Conservation (phyloP, 2,329 filamentous ascomycete genomes). For the Oidium heveae region DNA sequence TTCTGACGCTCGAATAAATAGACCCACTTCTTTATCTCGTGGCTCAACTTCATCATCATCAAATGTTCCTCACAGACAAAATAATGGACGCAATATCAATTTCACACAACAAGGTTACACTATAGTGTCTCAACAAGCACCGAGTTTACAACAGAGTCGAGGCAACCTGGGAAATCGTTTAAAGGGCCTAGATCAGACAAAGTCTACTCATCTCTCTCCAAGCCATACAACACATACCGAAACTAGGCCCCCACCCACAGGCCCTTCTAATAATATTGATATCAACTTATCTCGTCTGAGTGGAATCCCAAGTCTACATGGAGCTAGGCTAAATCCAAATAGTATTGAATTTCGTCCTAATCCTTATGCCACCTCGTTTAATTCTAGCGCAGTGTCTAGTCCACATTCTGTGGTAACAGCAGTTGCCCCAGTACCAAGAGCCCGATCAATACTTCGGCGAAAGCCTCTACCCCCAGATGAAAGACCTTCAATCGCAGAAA, state of each 20-base stretch:
- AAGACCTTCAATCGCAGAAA: slow-evolving; percentile 24
- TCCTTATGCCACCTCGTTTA: slow-evolving; percentile 52
- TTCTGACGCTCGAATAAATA: slow-evolving; percentile 17
- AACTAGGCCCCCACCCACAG: slow-evolving; percentile 45
- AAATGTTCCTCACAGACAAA: slow-evolving; percentile 10
- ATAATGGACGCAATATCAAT: slow-evolving; percentile 13
- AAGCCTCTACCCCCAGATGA: slow-evolving; percentile 39
- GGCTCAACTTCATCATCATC: slow-evolving; percentile 11
- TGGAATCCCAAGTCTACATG: slow-evolving; percentile 24
- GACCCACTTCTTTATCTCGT: slow-evolving; percentile 20
- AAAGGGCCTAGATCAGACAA: slow-evolving; percentile 11
- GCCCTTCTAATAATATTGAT: slow-evolving; percentile 35
- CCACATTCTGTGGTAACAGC: slow-evolving; percentile 28
- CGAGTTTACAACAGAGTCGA: slow-evolving; percentile 7
- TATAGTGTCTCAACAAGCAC: slow-evolving; percentile 9
- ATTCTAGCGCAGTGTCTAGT: slow-evolving; percentile 41
- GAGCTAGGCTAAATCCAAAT: slow-evolving; percentile 35
- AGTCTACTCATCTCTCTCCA: slow-evolving; percentile 5
- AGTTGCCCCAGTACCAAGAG: slow-evolving; percentile 16
- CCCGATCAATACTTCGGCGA: slow-evolving; percentile 34
- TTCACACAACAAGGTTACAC: slow-evolving; percentile 19
- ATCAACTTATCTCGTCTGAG: slow-evolving; percentile 27
- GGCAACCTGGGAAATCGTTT: slow-evolving; percentile 8
- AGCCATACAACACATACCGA: slow-evolving; percentile 21
- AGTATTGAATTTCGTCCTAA: slow-evolving; percentile 67